A percentile compares a stretch with the other conserved stretches of the same genome.
These are phyloP conservation scores for Suillus sp. DNA, from an alignment of 768 basidiomycete species.

Conservation along the genomic window DNA sequence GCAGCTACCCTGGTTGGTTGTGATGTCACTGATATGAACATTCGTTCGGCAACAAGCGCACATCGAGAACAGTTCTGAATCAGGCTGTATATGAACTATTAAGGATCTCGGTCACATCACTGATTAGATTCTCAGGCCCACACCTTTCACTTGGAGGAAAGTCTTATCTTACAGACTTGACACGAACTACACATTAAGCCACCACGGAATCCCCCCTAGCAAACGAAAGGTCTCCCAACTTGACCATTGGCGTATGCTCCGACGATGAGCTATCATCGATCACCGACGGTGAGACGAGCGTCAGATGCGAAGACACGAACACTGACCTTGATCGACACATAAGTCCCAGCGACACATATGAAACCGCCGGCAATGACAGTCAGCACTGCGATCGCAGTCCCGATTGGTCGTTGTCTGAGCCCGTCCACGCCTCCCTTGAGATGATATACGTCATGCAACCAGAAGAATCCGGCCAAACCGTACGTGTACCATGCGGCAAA, in stretches of 20 bases:
- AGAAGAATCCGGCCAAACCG: slow-evolving; percentile 54
- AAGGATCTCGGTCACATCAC: not conserved
- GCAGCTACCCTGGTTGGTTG: too few species aligned
- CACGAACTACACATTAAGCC: not conserved
- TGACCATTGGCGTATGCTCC: slow-evolving; percentile 45
- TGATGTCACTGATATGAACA: not conserved
- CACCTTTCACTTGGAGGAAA: too few species aligned
- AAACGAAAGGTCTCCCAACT: slow-evolving; percentile 51
- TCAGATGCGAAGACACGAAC: slow-evolving; percentile 1
- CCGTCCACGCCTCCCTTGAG: slow-evolving; percentile 39
- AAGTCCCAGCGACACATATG: slow-evolving; percentile 55
- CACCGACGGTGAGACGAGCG: slow-evolving; percentile 1
- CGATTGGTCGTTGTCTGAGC: slow-evolving; percentile 36
- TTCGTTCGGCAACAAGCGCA: not conserved
- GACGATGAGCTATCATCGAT: slow-evolving; percentile 42
- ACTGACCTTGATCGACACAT: slow-evolving; percentile 51
- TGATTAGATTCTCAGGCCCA: not conserved
- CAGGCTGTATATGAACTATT: not conserved
- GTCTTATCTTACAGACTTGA: not conserved
- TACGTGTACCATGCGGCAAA: slow-evolving; percentile 66
- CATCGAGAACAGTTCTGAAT: not conserved
- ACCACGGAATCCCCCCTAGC: slow-evolving; percentile 24
- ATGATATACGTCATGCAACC: slow-evolving; percentile 51
- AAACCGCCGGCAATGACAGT: slow-evolving; percentile 52
- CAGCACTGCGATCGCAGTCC: slow-evolving; percentile 39